Evolutionary conservation across 352 stramenopile genomes (phyloP).

Genomic region (Thraustotheca clavata): DNA sequence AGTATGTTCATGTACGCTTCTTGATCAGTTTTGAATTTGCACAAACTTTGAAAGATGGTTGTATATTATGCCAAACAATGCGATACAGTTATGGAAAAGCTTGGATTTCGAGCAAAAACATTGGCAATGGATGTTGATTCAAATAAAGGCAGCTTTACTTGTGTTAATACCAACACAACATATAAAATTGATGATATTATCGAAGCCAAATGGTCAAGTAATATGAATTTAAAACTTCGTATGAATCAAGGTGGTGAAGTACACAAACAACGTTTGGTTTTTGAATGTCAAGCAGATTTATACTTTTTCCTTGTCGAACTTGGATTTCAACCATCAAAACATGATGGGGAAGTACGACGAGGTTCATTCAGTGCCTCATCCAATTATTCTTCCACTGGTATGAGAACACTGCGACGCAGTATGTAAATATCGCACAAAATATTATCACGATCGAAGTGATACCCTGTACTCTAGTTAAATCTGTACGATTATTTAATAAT

Average conservation of each 20-base stretch:
- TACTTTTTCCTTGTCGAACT: constrained; percentile 22
- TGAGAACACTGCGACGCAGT: neutral
- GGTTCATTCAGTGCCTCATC: constrained; percentile 10
- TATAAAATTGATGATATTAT: constrained; percentile 17
- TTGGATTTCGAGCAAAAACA: neutral
- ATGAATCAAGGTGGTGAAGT: neutral
- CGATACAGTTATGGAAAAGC: constrained; percentile 8
- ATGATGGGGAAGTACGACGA: constrained; percentile 12
- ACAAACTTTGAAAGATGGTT: neutral
- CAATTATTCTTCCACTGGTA: neutral
- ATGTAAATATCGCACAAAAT: neutral
- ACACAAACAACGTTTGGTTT: constrained; percentile 11
- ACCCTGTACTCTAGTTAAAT: neutral
- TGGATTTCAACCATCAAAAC: constrained; percentile 14
- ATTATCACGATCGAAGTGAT: neutral
- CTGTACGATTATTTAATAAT: too few species aligned
- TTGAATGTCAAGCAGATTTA: constrained; percentile 20
- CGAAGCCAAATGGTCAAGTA: constrained; percentile 14
- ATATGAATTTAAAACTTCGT: constrained; percentile 12
- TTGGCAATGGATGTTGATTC: constrained; percentile 17
- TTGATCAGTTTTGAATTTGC: constrained; percentile 6
- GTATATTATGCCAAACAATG: constrained; percentile 22
- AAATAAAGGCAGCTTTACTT: neutral
- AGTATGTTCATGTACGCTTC: neutral
- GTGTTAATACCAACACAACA: constrained; percentile 8